Evolutionary conservation across 1,284 basidiomycete genomes (phyloP), one percentile per base, ranked within the genome.

Genomic region (Rhodotorula glutinis): DNA sequence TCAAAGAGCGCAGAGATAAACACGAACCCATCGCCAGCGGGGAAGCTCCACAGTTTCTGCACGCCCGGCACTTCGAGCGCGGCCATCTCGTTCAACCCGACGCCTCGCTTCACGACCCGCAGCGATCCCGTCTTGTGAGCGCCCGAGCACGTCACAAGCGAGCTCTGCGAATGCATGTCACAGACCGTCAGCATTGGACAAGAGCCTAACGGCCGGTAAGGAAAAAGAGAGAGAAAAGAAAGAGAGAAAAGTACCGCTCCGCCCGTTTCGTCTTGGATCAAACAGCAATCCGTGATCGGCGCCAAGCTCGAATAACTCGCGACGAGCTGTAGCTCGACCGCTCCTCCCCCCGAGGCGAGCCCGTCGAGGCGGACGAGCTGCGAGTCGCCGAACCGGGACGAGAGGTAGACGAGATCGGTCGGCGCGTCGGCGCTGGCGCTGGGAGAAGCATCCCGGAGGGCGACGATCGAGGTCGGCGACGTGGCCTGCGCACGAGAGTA

Each of bases 141-240:
- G 2, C 95, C 95, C 3, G 92, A 95, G 71, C 91, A 92, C 0
- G 92, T 90, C 4, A 98, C 85, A 55, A 97, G 84, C 76, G 38
- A 57, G 27, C 38, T 49, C 52, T 51, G 46, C 33, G 4, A 10
- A n/a, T 29, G 0, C 8, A 2, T 5, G 10, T 11, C 3, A 3
- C 13, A 47, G 33, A 5, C 2, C 1, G 29, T 43, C 7, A 43
- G 49, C 9, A 23, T 10, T 9, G 19, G 30, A n/a, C 11, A 33
- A 43, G 41, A 43, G 11, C 30, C 30, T 5, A 5, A n/a, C 9
- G 30, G 27, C 14, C 10, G 10, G 53, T 16, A 40, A 40, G 4
- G 38, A 43, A 16, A 25, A 4, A 13, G 43, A 29, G 41, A 11
- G 11, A 25, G 13, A 2, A n/a, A 33, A 64, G 57, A 41, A 14